Evolutionary conservation across 129 eudicot species (phyloP).

Genomic region (Smallanthus sonchifolius): DNA sequence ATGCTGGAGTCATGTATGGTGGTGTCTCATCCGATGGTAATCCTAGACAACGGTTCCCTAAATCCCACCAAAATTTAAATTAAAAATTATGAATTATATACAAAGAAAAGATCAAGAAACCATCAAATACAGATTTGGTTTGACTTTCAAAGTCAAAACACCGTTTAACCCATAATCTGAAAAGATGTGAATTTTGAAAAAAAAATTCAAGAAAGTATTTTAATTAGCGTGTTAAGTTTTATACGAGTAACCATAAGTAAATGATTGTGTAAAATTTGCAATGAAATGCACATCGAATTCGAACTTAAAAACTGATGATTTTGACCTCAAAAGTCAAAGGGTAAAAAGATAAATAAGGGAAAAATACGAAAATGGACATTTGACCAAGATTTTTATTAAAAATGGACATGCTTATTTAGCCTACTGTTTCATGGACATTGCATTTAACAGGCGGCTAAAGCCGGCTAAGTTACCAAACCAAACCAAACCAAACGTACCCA

Average conservation of each 20-base stretch:
- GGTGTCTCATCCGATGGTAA: conserved; percentile 38
- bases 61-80: conserved; percentile 7
- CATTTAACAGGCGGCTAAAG: too few species aligned
- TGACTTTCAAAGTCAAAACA: conserved; percentile 2
- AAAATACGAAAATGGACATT: too few species aligned
- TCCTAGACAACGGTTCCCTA: conserved; percentile 74
- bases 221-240: neutral
- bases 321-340: conserved; percentile 6
- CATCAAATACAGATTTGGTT: neutral
- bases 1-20: conserved; percentile 46
- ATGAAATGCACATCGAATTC: neutral
- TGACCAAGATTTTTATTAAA: too few species aligned
- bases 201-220: neutral
- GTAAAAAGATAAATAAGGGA: neutral
- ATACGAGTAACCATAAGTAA: neutral
- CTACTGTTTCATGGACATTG: too few species aligned
- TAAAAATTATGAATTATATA: neutral
- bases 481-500: too few species aligned
- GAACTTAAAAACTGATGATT: neutral
- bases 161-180: neutral
- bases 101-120: neutral
- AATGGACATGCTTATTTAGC: too few species aligned
- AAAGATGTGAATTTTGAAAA: neutral
- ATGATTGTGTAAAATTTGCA: neutral
- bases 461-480: too few species aligned